Evolutionary conservation across 441 rosid genomes (phyloP).

Genomic region (Eruca vesicaria): DNA sequence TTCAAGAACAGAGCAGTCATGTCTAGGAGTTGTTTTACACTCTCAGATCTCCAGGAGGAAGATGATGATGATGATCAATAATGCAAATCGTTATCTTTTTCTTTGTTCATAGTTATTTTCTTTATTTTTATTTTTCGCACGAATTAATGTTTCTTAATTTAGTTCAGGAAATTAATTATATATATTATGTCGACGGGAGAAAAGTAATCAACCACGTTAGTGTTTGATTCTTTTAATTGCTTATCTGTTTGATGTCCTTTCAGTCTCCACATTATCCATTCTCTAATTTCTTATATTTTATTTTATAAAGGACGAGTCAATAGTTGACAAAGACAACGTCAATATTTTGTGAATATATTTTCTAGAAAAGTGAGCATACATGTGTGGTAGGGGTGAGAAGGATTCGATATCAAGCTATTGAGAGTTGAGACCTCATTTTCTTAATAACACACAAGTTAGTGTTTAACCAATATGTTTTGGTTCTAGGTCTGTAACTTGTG

Average conservation of each 20-base stretch:
- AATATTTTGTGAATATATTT: conserved; percentile 6
- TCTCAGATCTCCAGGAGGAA: conserved; percentile 36
- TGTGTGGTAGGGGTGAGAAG: background rate
- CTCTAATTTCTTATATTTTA: background rate
- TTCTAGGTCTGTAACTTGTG: background rate
- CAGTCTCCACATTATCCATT: conserved; percentile 7
- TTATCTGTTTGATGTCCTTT: conserved; percentile 32
- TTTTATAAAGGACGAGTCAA: conserved; percentile 11
- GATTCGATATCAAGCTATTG: background rate
- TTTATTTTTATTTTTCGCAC: conserved; percentile 4
- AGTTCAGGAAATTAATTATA: conserved; percentile 12
- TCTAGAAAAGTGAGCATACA: background rate
- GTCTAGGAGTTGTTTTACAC: conserved; percentile 34
- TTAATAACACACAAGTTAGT: background rate
- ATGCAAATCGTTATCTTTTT: conserved; percentile 24
- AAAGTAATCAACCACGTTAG: conserved; percentile 20
- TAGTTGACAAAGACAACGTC: background rate
- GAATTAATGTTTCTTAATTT: conserved; percentile 20
- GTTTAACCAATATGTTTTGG: background rate
- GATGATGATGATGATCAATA: conserved; percentile 25
- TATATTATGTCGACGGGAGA: conserved; percentile 16
- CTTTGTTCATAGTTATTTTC: conserved; percentile 29
- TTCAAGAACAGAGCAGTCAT: conserved; percentile 27
- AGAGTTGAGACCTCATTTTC: background rate
- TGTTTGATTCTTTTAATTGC: conserved; percentile 21